Conservation (phyloP, 2,329 filamentous ascomycete genomes). For the Dryadomyces sulphureus region DNA sequence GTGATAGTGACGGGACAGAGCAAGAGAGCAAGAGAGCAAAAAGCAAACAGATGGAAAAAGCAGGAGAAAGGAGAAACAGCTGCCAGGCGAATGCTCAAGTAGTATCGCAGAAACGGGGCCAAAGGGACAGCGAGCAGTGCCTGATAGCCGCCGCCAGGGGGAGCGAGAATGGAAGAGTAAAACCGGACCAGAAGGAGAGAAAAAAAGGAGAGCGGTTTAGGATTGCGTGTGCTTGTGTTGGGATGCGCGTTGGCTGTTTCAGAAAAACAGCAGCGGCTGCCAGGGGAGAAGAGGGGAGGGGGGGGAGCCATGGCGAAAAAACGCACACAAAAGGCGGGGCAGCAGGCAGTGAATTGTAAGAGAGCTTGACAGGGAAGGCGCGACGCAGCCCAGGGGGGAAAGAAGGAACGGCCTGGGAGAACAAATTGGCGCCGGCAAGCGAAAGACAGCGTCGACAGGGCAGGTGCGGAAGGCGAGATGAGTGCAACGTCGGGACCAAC, state of each 20-base stretch:
- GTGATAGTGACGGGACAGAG: no score
- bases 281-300: not conserved
- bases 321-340: not conserved
- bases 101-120: no score
- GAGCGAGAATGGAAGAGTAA: not conserved
- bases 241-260: constrained; percentile 1
- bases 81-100: no score
- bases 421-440: not conserved
- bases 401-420: not conserved
- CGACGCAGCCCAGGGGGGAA: not conserved
- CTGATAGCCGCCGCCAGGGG: not conserved
- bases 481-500: not conserved
- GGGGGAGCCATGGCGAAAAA: not conserved
- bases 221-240: not conserved
- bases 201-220: not conserved
- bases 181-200: not conserved
- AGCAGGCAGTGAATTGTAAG: not conserved
- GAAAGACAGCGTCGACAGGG: not conserved
- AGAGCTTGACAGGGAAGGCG: not conserved
- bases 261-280: not conserved
- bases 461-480: not conserved
- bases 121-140: no score
- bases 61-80: no score
- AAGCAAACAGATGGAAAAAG: not conserved
- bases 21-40: not conserved